These are phyloP conservation scores for Saccharomyces hybrid DNA, from an alignment of 1,139 yeast genomes.

Conservation along the genomic window DNA sequence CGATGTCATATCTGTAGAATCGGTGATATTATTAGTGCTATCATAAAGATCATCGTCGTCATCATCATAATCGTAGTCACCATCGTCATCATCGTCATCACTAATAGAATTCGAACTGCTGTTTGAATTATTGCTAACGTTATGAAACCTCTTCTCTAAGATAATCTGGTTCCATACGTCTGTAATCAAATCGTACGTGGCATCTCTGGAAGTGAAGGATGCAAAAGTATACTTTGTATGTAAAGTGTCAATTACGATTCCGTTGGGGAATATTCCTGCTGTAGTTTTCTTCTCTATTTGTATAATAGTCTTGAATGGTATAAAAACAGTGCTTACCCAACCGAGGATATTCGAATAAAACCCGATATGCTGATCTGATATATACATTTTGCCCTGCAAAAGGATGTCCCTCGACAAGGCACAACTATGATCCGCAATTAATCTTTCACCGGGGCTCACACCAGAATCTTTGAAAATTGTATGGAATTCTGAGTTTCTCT, in stretches of 20 bases:
- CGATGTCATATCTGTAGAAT: conserved; percentile 24
- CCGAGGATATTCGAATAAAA: conserved; percentile 71
- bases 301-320: conserved; percentile 62
- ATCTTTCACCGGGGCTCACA: conserved; percentile 44
- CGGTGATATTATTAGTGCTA: background rate
- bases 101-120: conserved; percentile 5
- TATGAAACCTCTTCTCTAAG: conserved; percentile 22
- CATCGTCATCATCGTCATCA: conserved; percentile 14
- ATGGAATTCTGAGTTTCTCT: conserved; percentile 58
- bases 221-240: conserved; percentile 70
- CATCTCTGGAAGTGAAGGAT: conserved; percentile 60
- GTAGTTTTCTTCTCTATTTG: conserved; percentile 67
- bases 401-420: conserved; percentile 65
- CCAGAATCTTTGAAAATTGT: conserved; percentile 43
- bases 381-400: conserved; percentile 62
- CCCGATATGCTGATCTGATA: conserved; percentile 53
- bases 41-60: conserved; percentile 3
- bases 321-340: conserved; percentile 54
- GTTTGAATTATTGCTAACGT: conserved; percentile 4
- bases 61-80: conserved; percentile 3
- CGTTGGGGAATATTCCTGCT: conserved; percentile 69
- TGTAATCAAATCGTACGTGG: conserved; percentile 53
- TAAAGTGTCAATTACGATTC: conserved; percentile 59
- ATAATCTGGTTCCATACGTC: conserved; percentile 50
- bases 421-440: conserved; percentile 62